Conservation (phyloP, 805 yeast species). For the Spathaspora hagerdaliae region DNA sequence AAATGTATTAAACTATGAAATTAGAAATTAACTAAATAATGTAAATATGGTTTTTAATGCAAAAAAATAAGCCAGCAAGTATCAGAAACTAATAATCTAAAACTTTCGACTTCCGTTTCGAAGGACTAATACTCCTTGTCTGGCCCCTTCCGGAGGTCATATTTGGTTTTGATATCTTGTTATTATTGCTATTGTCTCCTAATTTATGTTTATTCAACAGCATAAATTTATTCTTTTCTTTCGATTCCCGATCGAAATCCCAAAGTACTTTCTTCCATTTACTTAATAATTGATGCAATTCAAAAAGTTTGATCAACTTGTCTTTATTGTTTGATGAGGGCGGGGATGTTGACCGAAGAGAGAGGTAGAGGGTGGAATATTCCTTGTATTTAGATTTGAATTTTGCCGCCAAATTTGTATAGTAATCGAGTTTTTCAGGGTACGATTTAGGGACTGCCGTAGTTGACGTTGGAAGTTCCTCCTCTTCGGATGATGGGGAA, state of each 20-base stretch:
- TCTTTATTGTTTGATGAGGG: conserved; percentile 12
- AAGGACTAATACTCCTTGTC: conserved; percentile 1
- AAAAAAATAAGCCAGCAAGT: neutral
- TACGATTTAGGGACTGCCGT: neutral
- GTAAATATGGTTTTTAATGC: neutral
- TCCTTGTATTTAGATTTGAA: conserved; percentile 47
- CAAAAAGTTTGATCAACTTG: conserved; percentile 38
- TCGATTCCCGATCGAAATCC: conserved; percentile 38
- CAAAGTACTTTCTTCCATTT: conserved; percentile 56
- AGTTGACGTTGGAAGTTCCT: conserved; percentile 9
- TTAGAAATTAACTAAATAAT: neutral
- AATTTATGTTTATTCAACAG: conserved; percentile 36
- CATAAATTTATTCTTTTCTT: conserved; percentile 31
- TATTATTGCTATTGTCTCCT: neutral
- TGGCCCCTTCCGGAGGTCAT: too few relatives aligned
- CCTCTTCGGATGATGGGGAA: conserved; percentile 34
- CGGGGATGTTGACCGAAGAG: conserved; percentile 6
- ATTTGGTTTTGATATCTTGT: too few relatives aligned
- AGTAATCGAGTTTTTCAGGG: conserved; percentile 26
- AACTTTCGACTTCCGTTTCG: neutral
- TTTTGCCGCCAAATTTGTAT: conserved; percentile 41
- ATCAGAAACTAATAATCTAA: neutral
- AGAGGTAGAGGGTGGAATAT: conserved; percentile 42
- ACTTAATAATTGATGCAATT: conserved; percentile 48
- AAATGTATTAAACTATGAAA: too few relatives aligned